Evolutionary conservation across 2,329 filamentous ascomycete species (phyloP).

Genomic region (Kalmusia sp.): DNA sequence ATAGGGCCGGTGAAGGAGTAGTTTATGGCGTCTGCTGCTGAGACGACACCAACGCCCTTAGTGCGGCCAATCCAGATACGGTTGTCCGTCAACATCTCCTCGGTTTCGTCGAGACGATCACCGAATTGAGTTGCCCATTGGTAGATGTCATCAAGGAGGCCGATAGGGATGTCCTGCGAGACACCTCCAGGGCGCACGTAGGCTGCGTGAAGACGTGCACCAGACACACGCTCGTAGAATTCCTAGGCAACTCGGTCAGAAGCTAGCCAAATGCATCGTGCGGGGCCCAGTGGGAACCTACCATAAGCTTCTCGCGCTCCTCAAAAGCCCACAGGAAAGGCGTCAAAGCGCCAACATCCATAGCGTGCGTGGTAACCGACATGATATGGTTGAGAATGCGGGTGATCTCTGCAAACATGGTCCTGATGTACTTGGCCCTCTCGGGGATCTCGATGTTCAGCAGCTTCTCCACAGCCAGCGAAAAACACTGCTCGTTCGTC

Average conservation of each 20-base stretch:
- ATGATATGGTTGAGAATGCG: conserved; percentile 96
- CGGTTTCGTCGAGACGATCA: conserved; percentile 97
- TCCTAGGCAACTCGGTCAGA: conserved; percentile 65
- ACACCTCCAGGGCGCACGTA: conserved; percentile 97
- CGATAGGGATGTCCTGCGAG: conserved; percentile 90
- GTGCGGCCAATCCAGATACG: conserved; percentile 98
- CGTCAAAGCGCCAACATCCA: conserved; percentile 98
- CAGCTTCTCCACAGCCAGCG: conserved; percentile 95
- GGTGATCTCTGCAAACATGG: conserved; percentile 93
- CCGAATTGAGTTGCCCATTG: conserved; percentile 99
- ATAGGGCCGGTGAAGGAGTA: conserved; percentile 97
- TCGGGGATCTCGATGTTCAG: conserved; percentile 96
- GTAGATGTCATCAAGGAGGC: conserved; percentile 97
- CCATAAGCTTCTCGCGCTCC: conserved; percentile 99
- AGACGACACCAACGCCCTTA: conserved; percentile 88
- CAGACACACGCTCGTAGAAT: conserved; percentile 99
- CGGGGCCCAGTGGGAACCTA: conserved; percentile 51
- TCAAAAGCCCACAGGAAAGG: conserved; percentile 99
- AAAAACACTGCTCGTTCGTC: conserved; percentile 99
- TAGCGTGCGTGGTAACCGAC: conserved; percentile 95
- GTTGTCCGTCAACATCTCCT: conserved; percentile 98
- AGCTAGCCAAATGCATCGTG: conserved; percentile 7
- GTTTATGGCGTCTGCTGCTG: conserved; percentile 93
- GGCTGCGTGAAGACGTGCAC: conserved; percentile 94
- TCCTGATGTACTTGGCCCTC: conserved; percentile 95